phyloP scores from a whole-genome alignment of 2,329 filamentous ascomycete genomes.

The Nannizziopsis barbatae region DNA sequence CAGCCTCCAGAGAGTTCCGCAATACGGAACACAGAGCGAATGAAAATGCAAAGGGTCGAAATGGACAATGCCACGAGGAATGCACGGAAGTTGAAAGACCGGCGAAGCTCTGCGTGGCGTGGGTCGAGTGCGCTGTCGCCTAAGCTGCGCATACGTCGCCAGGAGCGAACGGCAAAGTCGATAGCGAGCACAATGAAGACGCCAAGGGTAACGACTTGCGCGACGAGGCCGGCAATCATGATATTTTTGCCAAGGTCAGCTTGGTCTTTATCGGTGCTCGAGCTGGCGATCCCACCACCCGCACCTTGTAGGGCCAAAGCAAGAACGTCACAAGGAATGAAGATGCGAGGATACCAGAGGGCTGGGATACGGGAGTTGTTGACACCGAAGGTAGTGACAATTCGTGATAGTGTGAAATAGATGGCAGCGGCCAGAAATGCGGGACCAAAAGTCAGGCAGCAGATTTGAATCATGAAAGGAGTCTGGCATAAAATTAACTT shows the following conservation, averaged over 20 bases:
- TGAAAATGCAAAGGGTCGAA: conserved; percentile 38
- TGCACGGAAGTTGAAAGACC: conserved; percentile 31
- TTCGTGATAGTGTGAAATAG: conserved; percentile 47
- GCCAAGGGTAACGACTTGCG: conserved; percentile 49
- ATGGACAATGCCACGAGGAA: conserved; percentile 29
- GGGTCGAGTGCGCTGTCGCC: conserved; percentile 10
- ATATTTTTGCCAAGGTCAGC: conserved; percentile 45
- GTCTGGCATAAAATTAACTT: neutral
- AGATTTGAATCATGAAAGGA: conserved; percentile 25
- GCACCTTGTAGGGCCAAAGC: conserved; percentile 50
- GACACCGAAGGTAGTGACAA: conserved; percentile 28
- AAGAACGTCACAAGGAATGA: conserved; percentile 53
- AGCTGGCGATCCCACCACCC: conserved; percentile 47
- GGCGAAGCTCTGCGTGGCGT: conserved; percentile 19
- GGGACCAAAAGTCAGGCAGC: conserved; percentile 53
- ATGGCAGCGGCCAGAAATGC: conserved; percentile 54
- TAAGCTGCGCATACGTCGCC: conserved; percentile 12
- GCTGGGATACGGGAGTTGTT: conserved; percentile 26
- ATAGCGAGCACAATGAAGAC: conserved; percentile 43
- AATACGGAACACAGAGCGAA: conserved; percentile 41
- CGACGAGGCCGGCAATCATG: conserved; percentile 53
- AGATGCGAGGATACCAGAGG: conserved; percentile 32
- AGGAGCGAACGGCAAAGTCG: conserved; percentile 37
- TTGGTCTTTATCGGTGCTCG: conserved; percentile 28
- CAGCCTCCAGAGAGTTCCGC: conserved; percentile 42